Evolutionary conservation across 345 rosid species (phyloP), one percentile per base, ranked within the genome.

Genomic region (Brassica juncea): DNA sequence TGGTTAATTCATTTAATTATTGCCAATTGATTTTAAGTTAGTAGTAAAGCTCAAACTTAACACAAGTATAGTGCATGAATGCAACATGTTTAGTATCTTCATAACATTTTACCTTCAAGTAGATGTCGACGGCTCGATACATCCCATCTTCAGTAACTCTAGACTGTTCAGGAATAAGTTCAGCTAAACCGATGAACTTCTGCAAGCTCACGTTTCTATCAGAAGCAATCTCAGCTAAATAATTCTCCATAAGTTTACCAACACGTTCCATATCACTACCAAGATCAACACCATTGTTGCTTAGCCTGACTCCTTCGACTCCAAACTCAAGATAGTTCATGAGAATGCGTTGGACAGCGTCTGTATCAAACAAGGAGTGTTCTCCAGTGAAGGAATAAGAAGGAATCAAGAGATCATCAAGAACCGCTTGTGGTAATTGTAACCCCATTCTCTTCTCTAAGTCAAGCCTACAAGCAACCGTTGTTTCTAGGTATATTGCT

Each of bases 401-500:
- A 73, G 96, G 99, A 77, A 92, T 89, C 83, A 94, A 82, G 32
- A 94, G 91, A 86, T 92, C 97, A 28, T 94, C 96, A 32, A 94
- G 82, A 37, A 89, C 97, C 3, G 97, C 94, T 67, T 94, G 97
- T 65, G 88, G 88, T 76, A 94, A 82, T 70, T 92, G 98, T 68
- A 84, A 77, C 14, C 89, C 97, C 94, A 94, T 87, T 81, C 93
- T 86, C 78, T 87, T 94, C 83, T 94, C 99, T 78, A 94, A 83
- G 82, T 90, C 99, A 42, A 94, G 93, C 60, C 97, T 84, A 80
- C 99, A 94, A 82, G 97, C 97, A 57, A 94, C 88, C 4, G 97
- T 94, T 72, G 99, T 92, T 81, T 94, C 92, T 0, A 94, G 94
- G 84, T 88, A 88, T 72, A 90, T 88, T 6, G 97, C 88, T 23